A percentile compares a stretch with the other conserved stretches of the same genome.
Evolutionary conservation across 2,329 filamentous ascomycete species (phyloP).

Genomic region (Cryphonectria carpinicola): DNA sequence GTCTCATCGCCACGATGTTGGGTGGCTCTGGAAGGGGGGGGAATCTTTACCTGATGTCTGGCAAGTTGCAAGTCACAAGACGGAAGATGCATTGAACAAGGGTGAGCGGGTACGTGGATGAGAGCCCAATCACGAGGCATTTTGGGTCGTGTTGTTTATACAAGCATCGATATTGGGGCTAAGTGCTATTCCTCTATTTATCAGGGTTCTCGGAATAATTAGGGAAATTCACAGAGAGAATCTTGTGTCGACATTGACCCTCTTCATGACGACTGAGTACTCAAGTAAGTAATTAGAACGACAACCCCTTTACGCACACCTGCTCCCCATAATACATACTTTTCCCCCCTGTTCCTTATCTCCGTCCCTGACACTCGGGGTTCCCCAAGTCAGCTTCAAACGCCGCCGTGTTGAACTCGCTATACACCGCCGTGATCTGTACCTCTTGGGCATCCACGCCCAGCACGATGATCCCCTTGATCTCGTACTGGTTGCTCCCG

Average conservation of each 20-base stretch:
- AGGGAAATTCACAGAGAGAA: too few relatives aligned
- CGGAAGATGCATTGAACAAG: neutral
- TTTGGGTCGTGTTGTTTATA: too few relatives aligned
- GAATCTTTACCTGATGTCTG: neutral
- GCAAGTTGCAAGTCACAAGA: neutral
- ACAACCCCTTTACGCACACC: neutral
- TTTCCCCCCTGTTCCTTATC: neutral
- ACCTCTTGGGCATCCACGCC: conserved; percentile 15
- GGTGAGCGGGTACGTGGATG: neutral
- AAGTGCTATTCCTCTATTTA: too few relatives aligned
- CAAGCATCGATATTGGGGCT: too few relatives aligned
- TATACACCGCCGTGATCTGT: conserved; percentile 26
- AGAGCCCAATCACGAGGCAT: neutral
- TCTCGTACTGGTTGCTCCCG: conserved; percentile 21
- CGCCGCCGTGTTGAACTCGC: conserved; percentile 27
- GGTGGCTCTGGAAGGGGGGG: neutral
- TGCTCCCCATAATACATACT: neutral
- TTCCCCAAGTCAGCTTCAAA: conserved; percentile 23
- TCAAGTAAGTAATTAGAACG: too few relatives aligned
- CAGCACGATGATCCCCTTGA: conserved; percentile 27
- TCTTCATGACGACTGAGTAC: too few relatives aligned
- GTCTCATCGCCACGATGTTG: neutral
- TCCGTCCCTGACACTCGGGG: neutral
- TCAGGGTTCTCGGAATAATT: too few relatives aligned
- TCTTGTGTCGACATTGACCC: too few relatives aligned